Evolutionary conservation across 371 early-diverging fungal species (phyloP), one percentile per base, ranked within the genome.

Genomic region (Fennellomyces sp.): DNA sequence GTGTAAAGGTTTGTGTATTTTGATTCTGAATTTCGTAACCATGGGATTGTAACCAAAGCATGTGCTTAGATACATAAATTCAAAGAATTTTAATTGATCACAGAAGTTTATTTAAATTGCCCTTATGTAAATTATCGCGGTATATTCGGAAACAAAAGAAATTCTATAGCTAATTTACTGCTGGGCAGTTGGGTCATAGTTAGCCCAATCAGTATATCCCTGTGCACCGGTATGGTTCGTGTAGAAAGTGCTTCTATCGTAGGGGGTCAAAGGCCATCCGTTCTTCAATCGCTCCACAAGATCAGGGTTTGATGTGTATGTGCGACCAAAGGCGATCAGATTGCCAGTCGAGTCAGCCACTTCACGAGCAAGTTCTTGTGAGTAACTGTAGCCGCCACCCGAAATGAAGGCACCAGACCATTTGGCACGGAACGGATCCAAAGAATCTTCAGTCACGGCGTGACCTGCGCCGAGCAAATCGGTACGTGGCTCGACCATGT

Each of bases 251-350:
- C 11, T 25, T 19, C 73, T 55, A 35, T 73, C 26, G 38, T 73
- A 69, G n/a, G 51, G 45, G 42, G 61, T 69, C 35, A 74, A 47
- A 0, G 52, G 38, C 63, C 58, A 74, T 4, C 51, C 59, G 21
- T 71, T 62, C 48, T 60, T 51, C 38, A 75, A 45, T 11, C 76
- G 58, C 25, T 62, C 33, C 11, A 52, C 58, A 54, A 72, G 60
- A 59, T 75, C 76, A 30, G 72, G 76, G 12, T 75, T 75, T 38
- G 76, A 60, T 42, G 72, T 67, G 23, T 63, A 75, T 10, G 64
- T 29, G 26, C 76, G 66, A 15, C 72, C 72, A 36, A 72, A 61
- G 2, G 70, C 76, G 28, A 69, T 53, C 26, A 67, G 47, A 48
- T 72, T 59, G 13, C 61, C 72, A 2, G 62, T 54, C 19, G 58